A percentile compares a stretch with the other conserved stretches of the same genome.
Evolutionary conservation across 2,329 filamentous ascomycete genomes (phyloP).

Genomic region (Geosmithia putterillii): DNA sequence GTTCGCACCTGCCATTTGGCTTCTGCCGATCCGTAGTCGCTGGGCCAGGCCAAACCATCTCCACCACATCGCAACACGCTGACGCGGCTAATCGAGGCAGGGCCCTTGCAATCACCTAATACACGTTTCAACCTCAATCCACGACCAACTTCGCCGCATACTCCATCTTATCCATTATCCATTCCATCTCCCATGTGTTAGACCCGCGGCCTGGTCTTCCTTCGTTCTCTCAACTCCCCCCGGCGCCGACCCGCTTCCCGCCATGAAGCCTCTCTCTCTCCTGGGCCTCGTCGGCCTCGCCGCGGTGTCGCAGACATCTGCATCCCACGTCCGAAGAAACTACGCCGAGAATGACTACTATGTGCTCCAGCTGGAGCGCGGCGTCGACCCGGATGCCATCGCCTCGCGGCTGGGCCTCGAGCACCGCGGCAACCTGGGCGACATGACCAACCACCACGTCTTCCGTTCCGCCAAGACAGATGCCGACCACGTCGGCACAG

Average conservation of each 20-base stretch:
- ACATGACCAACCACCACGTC: slow-evolving; percentile 70
- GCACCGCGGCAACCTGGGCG: slow-evolving; percentile 71
- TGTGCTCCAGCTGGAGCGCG: slow-evolving; percentile 67
- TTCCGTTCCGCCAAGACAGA: slow-evolving; percentile 61
- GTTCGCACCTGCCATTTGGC: background rate
- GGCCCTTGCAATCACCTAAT: background rate
- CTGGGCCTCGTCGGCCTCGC: slow-evolving; percentile 36
- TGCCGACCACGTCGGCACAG: slow-evolving; percentile 44
- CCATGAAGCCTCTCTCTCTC: slow-evolving; percentile 39
- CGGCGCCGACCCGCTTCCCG: slow-evolving; percentile 2
- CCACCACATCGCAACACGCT: background rate
- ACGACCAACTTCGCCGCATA: too few relatives aligned
- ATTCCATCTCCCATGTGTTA: too few relatives aligned
- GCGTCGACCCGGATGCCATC: slow-evolving; percentile 53
- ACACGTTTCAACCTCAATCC: background rate
- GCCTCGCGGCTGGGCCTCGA: slow-evolving; percentile 61
- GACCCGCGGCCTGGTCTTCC: too few relatives aligned
- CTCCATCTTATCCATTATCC: too few relatives aligned
- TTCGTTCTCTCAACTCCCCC: background rate
- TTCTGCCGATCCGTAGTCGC: background rate
- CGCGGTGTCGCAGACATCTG: too few relatives aligned
- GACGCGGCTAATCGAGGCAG: background rate
- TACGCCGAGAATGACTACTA: slow-evolving; percentile 85
- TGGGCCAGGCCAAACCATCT: background rate
- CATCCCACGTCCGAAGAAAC: slow-evolving; percentile 39